Conservation (phyloP, 208 protist genomes). For the Wallacemonas rigidus region DNA sequence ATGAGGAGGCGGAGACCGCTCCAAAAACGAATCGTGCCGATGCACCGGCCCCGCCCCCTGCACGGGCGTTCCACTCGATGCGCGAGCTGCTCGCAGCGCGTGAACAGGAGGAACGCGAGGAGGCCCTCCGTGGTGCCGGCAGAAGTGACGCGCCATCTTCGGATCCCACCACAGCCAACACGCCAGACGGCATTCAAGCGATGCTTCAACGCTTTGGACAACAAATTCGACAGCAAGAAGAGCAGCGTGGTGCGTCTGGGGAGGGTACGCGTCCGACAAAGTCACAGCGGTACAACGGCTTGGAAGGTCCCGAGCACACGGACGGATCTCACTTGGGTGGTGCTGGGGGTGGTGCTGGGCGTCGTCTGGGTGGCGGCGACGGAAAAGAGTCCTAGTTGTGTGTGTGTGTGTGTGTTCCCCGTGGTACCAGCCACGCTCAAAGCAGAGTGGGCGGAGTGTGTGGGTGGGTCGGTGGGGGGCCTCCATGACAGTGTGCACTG, state of each 20-base stretch:
- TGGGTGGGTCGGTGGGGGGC: too few relatives aligned
- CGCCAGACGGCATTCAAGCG: not conserved
- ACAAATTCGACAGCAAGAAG: conserved; percentile 14
- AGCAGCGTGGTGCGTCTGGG: conserved; percentile 9
- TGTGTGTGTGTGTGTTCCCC: too few relatives aligned
- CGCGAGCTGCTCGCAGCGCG: conserved; percentile 47
- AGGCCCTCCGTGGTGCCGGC: not conserved
- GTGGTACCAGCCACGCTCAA: too few relatives aligned
- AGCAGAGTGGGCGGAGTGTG: too few relatives aligned
- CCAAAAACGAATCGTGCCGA: too few relatives aligned
- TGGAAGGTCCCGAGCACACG: conserved; percentile 15
- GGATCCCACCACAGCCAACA: not conserved
- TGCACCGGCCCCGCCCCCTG: not conserved
- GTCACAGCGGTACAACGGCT: conserved; percentile 69
- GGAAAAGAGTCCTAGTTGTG: too few relatives aligned
- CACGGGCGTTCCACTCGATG: conserved; percentile 41
- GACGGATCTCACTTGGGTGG: too few relatives aligned
- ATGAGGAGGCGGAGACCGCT: too few relatives aligned
- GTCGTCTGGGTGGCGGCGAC: too few relatives aligned
- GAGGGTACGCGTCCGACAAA: conserved; percentile 29
- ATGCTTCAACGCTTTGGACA: conserved; percentile 4
- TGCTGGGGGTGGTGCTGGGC: too few relatives aligned
- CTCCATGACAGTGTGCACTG: too few relatives aligned
- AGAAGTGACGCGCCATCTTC: not conserved
- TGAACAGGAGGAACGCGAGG: not conserved